Evolutionary conservation across 2,329 filamentous ascomycete genomes (phyloP), one percentile per base, ranked within the genome.

Genomic region (Diplodia scrobiculata): DNA sequence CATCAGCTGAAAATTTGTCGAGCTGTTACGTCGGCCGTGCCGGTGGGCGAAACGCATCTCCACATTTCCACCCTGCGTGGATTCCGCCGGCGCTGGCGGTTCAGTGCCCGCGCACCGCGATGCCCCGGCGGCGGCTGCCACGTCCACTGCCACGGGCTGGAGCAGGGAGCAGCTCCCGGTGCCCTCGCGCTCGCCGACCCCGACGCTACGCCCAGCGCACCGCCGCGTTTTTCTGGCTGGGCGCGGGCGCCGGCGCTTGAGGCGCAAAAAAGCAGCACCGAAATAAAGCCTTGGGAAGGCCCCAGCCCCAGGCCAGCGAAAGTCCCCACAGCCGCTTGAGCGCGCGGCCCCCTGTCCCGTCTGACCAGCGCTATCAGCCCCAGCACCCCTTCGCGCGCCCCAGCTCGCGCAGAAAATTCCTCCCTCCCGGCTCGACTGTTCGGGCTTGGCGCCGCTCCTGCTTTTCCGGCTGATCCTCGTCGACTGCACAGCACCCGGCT

Each of bases 381-480:
- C 54, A 47, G 53, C 52, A 34, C 45, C 34, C 54, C 52, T 36
- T 50, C 51, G 36, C 52, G 34, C 62, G 50, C 53, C 63, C 47
- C 53, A 66, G 53, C 62, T 38, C 50, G 29, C 50, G 50, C 63
- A 65, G 55, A 66, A 66, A 66, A 66, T 62, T 66, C 65, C 54
- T 62, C 54, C 65, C 65, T 45, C 51, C 50, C 63, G 53, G 52
- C 63, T 59, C 53, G 41, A 62, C 58, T 36, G 41, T 53, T 66
- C 65, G 65, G 65, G 65, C 65, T 66, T 66, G 65, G 65, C 65
- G 65, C 45, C 47, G 54, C 65, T 62, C 54, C 47, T 52, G 54
- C 54, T 47, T 60, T 60, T 62, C 65, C 55, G 65, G 65, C 65
- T 66, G 65, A 66, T 66, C 65, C 54, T 66, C 64, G 64, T 66